phyloP scores from a whole-genome alignment of 148 eudicot species.

The Rhododendron griersonianum region DNA sequence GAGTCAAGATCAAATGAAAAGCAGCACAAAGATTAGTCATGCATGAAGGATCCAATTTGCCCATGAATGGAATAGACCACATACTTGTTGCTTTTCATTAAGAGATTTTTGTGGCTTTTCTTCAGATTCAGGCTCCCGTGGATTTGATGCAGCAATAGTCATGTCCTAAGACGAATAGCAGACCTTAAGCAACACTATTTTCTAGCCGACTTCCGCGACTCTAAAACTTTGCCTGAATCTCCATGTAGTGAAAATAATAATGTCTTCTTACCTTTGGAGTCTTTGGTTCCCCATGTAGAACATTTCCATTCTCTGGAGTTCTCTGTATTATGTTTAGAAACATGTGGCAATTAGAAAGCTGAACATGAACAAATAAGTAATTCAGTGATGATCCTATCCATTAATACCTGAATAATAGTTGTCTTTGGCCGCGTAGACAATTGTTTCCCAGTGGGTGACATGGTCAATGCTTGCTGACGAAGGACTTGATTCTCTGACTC shows the following conservation, averaged over 20 bases:
- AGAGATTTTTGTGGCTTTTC: constrained; percentile 92
- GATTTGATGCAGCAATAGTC: constrained; percentile 36
- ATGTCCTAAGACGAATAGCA: constrained; percentile 38
- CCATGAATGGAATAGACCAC: constrained; percentile 2
- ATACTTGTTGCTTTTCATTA: constrained; percentile 94
- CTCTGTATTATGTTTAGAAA: constrained; percentile 48
- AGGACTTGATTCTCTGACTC: constrained; percentile 96
- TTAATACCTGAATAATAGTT: constrained; percentile 55
- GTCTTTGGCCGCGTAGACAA: constrained; percentile 70
- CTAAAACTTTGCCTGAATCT: background rate
- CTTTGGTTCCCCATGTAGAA: constrained; percentile 58
- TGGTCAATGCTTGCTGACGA: constrained; percentile 94
- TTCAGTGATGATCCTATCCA: background rate
- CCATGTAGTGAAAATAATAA: background rate
- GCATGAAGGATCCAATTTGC: background rate
- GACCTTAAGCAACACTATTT: constrained; percentile 4
- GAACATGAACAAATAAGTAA: constrained; percentile 5
- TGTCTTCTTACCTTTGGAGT: constrained; percentile 37
- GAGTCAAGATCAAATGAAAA: background rate
- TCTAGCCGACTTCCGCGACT: background rate
- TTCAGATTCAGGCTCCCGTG: constrained; percentile 66
- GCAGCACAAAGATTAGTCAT: background rate
- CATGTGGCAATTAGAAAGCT: constrained; percentile 13
- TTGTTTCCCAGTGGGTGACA: constrained; percentile 76
- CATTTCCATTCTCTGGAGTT: constrained; percentile 73